Evolutionary conservation across 169 alveolate genomes (phyloP), one percentile per base, ranked within the genome.

Genomic region (Babesia divergens): DNA sequence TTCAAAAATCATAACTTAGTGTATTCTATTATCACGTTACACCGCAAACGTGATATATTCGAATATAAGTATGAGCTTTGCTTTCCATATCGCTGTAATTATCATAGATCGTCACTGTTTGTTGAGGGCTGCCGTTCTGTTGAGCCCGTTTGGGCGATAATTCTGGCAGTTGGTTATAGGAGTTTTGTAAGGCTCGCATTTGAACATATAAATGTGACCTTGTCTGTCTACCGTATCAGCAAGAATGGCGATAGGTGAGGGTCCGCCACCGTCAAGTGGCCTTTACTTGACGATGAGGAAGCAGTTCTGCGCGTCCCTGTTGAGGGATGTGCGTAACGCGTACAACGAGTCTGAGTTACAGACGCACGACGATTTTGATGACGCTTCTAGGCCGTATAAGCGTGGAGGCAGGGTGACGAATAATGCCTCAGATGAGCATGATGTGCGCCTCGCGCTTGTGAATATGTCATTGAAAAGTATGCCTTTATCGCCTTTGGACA

Each of bases 201-300:
- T n/a, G n/a, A n/a, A n/a, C n/a, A n/a, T n/a, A n/a, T n/a, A n/a
- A n/a, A n/a, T n/a, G n/a, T n/a, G n/a, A n/a, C n/a, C n/a, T n/a
- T n/a, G n/a, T n/a, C n/a, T n/a, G n/a, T n/a, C n/a, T n/a, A n/a
- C n/a, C n/a, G n/a, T n/a, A 40, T 11, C 47, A 40, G 16, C 20
- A 40, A 62, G 3, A 2, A 75, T 75, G 85, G 43, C 65, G 35
- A 56, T 26, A 8, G 55, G 47, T 13, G 85, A 72, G 47, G 22
- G 42, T 20, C 64, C 85, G 20, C 85, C 85, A 3, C 16, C 54
- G 24, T 53, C 85, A 11, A 75, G 85, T 34, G 43, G 65, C 38
- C 49, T 75, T 20, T 75, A 75, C 53, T 34, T 75, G 59, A 65
- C 85, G n/a, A 75, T 52, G 70, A 43, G 85, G 16, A 46, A 46